These are phyloP conservation scores for Debaryomyces prosopidis DNA, from an alignment of 805 yeast species.

Conservation along the genomic window DNA sequence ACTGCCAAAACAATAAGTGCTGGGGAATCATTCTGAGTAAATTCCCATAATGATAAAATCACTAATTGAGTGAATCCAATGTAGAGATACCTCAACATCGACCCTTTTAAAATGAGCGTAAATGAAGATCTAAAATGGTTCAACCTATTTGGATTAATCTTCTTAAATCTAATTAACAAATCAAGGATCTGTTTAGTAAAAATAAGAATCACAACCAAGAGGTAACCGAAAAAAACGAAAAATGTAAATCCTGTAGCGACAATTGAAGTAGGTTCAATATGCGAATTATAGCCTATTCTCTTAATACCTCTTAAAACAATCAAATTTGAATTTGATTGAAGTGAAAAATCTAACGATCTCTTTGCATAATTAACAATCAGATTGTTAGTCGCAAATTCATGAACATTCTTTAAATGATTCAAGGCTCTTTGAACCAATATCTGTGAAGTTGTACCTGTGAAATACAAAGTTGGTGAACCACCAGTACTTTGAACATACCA, in stretches of 20 bases:
- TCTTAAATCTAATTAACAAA: constrained; percentile 47
- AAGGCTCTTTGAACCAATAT: constrained; percentile 74
- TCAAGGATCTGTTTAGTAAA: constrained; percentile 52
- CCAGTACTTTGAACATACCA: constrained; percentile 91
- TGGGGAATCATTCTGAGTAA: constrained; percentile 76
- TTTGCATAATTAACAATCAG: constrained; percentile 8
- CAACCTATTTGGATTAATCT: constrained; percentile 50
- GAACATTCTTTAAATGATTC: constrained; percentile 27
- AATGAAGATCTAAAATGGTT: constrained; percentile 55
- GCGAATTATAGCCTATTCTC: constrained; percentile 74
- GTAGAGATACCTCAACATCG: constrained; percentile 72
- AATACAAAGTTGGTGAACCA: constrained; percentile 72
- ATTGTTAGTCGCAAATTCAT: constrained; percentile 15
- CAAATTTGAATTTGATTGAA: constrained; percentile 57
- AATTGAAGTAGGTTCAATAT: constrained; percentile 79
- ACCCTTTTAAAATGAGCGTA: constrained; percentile 67
- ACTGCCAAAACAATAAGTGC: constrained; percentile 85
- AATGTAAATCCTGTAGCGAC: constrained; percentile 88
- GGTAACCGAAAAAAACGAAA: constrained; percentile 74
- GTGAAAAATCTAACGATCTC: constrained; percentile 34
- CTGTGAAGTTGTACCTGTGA: constrained; percentile 60
- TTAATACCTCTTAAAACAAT: constrained; percentile 82
- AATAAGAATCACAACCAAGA: constrained; percentile 62
- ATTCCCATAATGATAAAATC: constrained; percentile 85
- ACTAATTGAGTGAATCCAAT: constrained; percentile 85